phyloP scores from a whole-genome alignment of 805 yeast genomes.

The Candida peoriensis region DNA sequence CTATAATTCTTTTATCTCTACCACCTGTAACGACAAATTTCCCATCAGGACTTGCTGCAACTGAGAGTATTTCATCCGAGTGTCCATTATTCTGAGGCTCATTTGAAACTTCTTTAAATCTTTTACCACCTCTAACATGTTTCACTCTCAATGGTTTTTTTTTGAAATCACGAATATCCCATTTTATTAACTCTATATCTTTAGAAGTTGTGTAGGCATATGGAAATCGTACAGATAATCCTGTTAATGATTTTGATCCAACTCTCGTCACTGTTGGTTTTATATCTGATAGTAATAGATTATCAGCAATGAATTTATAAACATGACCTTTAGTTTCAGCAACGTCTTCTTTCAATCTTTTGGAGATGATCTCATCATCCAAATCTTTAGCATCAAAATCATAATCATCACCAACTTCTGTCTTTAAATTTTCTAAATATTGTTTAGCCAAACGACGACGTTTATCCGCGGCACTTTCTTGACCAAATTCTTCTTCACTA shows the following conservation, averaged over 20 bases:
- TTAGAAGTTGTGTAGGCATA: slow-evolving; percentile 77
- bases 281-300: slow-evolving; percentile 36
- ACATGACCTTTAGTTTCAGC: slow-evolving; percentile 86
- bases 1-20: slow-evolving; percentile 67
- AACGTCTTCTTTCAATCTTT: slow-evolving; percentile 80
- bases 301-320: slow-evolving; percentile 60
- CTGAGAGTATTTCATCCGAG: slow-evolving; percentile 65
- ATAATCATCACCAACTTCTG: slow-evolving; percentile 43
- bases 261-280: slow-evolving; percentile 46
- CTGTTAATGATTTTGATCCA: slow-evolving; percentile 54
- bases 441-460: slow-evolving; percentile 92
- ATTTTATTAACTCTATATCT: slow-evolving; percentile 74
- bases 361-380: slow-evolving; percentile 79
- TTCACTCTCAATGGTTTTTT: slow-evolving; percentile 62
- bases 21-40: slow-evolving; percentile 90
- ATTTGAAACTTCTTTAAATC: slow-evolving; percentile 28
- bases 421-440: slow-evolving; percentile 73
- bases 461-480: slow-evolving; percentile 86
- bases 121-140: slow-evolving; percentile 60
- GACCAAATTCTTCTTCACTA: slow-evolving; percentile 67
- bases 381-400: slow-evolving; percentile 86
- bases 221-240: slow-evolving; percentile 32
- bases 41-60: slow-evolving; percentile 86
- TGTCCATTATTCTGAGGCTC: slow-evolving; percentile 68
- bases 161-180: slow-evolving; percentile 55